A percentile compares a stretch with the other conserved stretches of the same genome.
These are phyloP conservation scores for Mycena vitilis DNA, from an alignment of 768 basidiomycete genomes.

Conservation along the genomic window DNA sequence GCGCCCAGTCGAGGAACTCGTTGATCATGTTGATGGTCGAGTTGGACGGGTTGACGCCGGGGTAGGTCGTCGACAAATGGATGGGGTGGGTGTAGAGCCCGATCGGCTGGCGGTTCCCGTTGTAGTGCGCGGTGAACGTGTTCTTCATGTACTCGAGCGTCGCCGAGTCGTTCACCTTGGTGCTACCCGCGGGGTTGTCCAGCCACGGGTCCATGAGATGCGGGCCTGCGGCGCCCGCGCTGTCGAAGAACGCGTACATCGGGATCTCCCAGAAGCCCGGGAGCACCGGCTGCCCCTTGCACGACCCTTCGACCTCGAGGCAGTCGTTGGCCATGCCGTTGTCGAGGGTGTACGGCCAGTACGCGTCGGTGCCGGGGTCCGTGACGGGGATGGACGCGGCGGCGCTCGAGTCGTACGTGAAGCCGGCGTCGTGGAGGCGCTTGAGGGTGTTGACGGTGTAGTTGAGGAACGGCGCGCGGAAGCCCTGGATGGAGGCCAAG, in stretches of 20 bases:
- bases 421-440: constrained; percentile 63
- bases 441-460: constrained; percentile 74
- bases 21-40: constrained; percentile 82
- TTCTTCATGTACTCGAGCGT: constrained; percentile 76
- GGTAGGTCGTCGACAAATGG: constrained; percentile 45
- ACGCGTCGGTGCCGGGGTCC: constrained; percentile 76
- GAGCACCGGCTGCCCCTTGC: constrained; percentile 76
- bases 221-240: constrained; percentile 59
- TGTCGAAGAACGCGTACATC: constrained; percentile 85
- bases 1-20: constrained; percentile 86
- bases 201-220: constrained; percentile 91
- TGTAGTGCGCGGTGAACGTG: constrained; percentile 81
- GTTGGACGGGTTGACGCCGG: constrained; percentile 37
- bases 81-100: constrained; percentile 77
- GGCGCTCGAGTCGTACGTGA: constrained; percentile 79
- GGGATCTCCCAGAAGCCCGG: constrained; percentile 89
- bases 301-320: constrained; percentile 61
- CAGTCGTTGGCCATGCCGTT: constrained; percentile 86
- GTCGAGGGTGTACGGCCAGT: constrained; percentile 87
- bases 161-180: constrained; percentile 64
- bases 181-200: constrained; percentile 52
- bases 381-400: constrained; percentile 74
- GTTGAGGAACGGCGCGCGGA: constrained; percentile 83
- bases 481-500: constrained; percentile 69
- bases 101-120: constrained; percentile 78